Percentiles rank a stretch among this genome's conserved stretches.
Evolutionary conservation across 257 asterid genomes (phyloP).

Genomic region (Coffea canephora): DNA sequence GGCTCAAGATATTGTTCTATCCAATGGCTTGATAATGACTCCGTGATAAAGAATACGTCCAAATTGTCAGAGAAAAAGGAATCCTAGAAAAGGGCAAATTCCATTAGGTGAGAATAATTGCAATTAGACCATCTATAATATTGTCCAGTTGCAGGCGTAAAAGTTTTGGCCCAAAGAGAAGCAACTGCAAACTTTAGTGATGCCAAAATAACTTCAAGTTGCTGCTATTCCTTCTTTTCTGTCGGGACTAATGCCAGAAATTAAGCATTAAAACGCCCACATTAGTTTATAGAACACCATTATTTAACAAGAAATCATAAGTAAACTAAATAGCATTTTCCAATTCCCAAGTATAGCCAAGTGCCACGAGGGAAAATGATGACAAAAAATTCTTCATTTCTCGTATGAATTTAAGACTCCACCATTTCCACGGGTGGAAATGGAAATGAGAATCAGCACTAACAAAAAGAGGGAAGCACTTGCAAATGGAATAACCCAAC

Average conservation of each 20-base stretch:
- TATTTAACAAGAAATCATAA: too few relatives aligned
- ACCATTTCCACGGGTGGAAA: neutral
- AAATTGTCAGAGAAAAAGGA: neutral
- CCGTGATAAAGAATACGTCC: neutral
- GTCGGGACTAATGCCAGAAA: neutral
- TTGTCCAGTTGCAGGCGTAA: neutral
- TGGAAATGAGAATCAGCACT: neutral
- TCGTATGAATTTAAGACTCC: too few relatives aligned
- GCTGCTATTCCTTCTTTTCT: neutral
- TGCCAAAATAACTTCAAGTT: neutral
- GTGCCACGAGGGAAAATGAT: neutral
- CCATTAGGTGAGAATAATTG: neutral
- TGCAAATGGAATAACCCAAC: slow-evolving; percentile 15
- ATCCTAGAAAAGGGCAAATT: neutral
- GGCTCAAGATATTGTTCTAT: neutral
- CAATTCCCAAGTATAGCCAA: neutral
- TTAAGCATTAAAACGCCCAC: neutral
- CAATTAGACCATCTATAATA: neutral
- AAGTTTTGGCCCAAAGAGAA: neutral
- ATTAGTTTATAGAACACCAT: neutral
- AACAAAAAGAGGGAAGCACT: neutral
- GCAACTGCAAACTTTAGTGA: slow-evolving; percentile 1
- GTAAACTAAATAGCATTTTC: too few relatives aligned
- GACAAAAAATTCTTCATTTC: neutral
- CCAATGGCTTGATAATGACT: neutral